Base-by-base conservation (phyloP, 1,139 yeast genomes). In the Candida tetrigidarum region DNA sequence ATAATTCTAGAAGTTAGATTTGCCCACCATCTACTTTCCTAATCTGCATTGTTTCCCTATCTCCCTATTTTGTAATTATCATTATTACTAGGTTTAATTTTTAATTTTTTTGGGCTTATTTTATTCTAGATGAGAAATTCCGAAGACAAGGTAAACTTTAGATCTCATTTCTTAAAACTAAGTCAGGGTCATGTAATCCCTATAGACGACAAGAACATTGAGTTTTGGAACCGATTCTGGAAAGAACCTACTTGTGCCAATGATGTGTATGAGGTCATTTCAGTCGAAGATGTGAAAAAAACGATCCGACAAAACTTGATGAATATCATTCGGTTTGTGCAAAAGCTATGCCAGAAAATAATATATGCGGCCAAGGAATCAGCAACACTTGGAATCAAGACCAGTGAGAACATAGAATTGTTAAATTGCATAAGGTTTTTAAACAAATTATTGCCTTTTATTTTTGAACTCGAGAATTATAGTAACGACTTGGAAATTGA, bases 401-500 rank as follows among this genome's bases (percentile, higher is more conserved):
- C 16, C 14, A 46, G 53, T 39, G 49, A 60, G 47, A 32, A 40
- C 15, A 25, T 33, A 2, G 49, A 48, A 27, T 49, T 80, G 12
- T 64, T 87, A 36, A 86, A 84, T 51, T 83, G 91, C 54, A 58
- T 85, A 11, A 74, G 97, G 28, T 63, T 86, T 7, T 63, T 92
- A 38, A 81, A 91, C 1, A 77, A 83, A 45, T 46, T 88, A 3
- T 51, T 88, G 14, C 97, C 97, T 0, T 78, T 81, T 47, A 57
- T 86, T 10, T 87, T 78, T 56, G 97, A 84, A 57, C 56, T 67
- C 19, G 66, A 67, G 1, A 69, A 66, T 15, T 66, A 57, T 43
- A 42, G 39, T 16, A 43, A 53, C 9, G 62, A 70, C 1, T 64
- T 77, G 1, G 79, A 78, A 36, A 66, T 67, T 16, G 58, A 64